Evolutionary conservation across 2,329 filamentous ascomycete species (phyloP), one percentile per base, ranked within the genome.

Genomic region (Leptographium radiaticola): DNA sequence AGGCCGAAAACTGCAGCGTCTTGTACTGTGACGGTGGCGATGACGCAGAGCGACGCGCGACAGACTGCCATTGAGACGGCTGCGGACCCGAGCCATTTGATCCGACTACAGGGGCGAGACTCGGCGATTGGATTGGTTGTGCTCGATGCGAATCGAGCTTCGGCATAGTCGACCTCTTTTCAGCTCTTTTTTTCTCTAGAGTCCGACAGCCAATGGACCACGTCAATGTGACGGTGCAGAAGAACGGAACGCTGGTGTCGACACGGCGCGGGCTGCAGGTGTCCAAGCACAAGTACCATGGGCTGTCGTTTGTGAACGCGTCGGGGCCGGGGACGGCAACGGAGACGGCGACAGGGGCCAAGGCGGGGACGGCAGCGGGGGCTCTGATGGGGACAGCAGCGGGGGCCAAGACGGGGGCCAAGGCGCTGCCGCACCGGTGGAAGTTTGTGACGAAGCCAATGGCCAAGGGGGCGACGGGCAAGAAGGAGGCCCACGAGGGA

Each of bases 231-330:
- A 69, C 68, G 6, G 58, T 70, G 38, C 63, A 63, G 53, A 64
- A 66, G 55, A 63, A 67, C 42, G 68, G 68, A 30, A 62, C 65
- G 42, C 59, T 71, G 43, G 64, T 70, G 50, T 66, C 67, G 39
- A 70, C 67, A 0, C 62, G 67, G 31, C 64, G 67, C 36, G 69
- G 69, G 10, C 61, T 71, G 46, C 67, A 69, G 56, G 67, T 71
- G 13, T 68, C 68, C 25, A 68, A 68, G 57, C 65, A 69, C 53
- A 70, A 67, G 57, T 66, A 69, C 57, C 65, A 68, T 53, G 68
- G 68, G 36, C 62, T 63, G 25, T 68, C 66, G 6, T 71, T 71
- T 53, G 68, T 70, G 53, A 70, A 71, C 57, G 56, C 66, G 6
- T 63, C 57, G 7, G 50, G 52, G 8, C 62, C 64, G 12, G 57